Evolutionary conservation across 306 rosid species (phyloP), one percentile per base, ranked within the genome.

Genomic region (Trifolium pratense): DNA sequence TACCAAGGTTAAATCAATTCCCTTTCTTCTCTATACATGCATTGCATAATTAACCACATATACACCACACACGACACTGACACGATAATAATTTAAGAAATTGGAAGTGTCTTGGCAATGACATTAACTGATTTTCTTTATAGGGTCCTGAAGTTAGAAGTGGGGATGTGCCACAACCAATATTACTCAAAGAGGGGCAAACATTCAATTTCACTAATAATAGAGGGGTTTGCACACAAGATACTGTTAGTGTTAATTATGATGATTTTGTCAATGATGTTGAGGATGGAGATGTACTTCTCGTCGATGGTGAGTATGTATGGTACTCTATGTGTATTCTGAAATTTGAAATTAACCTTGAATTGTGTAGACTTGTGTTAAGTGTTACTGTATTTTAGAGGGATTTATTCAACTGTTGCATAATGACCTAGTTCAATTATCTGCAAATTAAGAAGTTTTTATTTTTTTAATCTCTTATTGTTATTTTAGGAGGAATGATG

Each of bases 81-180:
- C 18, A 46, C 17, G 3, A 9, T 39, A 9, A 2, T 39, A 9
- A 39, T 39, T 8, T 39, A 39, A 39, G 43, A 39, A 39, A 8
- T 1, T 39, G 3, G 11, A 9, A 37, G 42, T 37, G 42, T 37
- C 7, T 37, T 37, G 1, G 43, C 7, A n/a, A 13, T 10, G 13
- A 6, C 9, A 1, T 78, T 64, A 36, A 57, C 39, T 17, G 2
- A 1, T 34, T 18, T 36, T 34, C 80, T 81, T 86, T 42, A 76
- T 83, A 94, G 98, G 98, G 98, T 77, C 98, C 98, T 68, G 98
- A 94, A 84, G 98, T 94, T 76, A 86, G 98, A 78, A 87, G 98
- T 68, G 97, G 97, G 63, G 98, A 94, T 87, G 87, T 94, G 20
- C 85, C 95, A 42, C 72, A 77, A 69, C 92, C 97, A 34, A 80